Conservation (phyloP, 2,329 filamentous ascomycete species). For the Immersiporthe knoxdaviesiana region DNA sequence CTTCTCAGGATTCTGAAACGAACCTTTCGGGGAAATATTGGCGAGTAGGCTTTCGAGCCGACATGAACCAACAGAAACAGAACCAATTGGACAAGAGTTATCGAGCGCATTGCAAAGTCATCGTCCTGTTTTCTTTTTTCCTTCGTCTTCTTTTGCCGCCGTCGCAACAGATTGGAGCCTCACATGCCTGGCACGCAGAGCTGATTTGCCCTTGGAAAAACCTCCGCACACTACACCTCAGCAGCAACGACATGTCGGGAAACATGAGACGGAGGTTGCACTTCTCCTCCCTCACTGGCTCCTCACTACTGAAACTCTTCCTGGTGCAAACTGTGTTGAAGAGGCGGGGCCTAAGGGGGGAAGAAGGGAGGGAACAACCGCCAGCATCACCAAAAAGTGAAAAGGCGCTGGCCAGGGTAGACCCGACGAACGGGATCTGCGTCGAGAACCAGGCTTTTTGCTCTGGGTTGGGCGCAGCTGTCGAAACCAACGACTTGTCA, state of each 20-base stretch:
- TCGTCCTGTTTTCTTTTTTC: too few species aligned
- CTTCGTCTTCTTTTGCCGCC: background rate
- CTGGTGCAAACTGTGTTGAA: slow-evolving; percentile 4
- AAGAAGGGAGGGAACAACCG: background rate
- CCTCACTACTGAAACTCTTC: slow-evolving; percentile 17
- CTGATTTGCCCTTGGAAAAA: slow-evolving; percentile 19
- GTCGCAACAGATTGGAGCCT: background rate
- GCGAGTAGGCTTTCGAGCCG: background rate
- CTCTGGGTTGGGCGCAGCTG: background rate
- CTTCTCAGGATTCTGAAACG: background rate
- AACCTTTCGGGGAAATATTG: background rate
- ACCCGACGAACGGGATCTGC: slow-evolving; percentile 16
- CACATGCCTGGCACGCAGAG: slow-evolving; percentile 8
- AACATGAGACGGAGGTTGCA: slow-evolving; percentile 17
- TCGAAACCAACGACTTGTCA: slow-evolving; percentile 1
- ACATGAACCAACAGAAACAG: background rate
- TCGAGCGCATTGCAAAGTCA: background rate
- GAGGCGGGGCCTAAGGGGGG: background rate
- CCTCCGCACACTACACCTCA: background rate
- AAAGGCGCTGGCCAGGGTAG: background rate
- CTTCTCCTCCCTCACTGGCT: slow-evolving; percentile 9
- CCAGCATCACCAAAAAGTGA: background rate
- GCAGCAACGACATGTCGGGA: slow-evolving; percentile 1
- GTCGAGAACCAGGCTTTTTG: background rate
- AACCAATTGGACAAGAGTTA: background rate